phyloP scores from a whole-genome alignment of 768 basidiomycete genomes.

The Mycena metata region DNA sequence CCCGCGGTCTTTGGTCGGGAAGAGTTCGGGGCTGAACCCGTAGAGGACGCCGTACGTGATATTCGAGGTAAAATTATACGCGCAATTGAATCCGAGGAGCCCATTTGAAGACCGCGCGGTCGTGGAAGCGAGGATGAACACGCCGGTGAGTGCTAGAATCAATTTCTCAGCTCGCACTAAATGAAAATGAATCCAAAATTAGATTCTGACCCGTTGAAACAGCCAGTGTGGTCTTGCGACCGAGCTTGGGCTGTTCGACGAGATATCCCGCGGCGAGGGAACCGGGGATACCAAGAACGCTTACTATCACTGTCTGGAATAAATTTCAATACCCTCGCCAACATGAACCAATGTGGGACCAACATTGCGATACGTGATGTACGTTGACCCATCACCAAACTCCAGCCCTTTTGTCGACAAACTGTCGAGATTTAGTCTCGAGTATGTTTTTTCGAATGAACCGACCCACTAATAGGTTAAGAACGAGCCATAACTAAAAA shows the following conservation, averaged over 20 bases:
- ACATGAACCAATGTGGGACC: not conserved
- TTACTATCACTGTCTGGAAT: conserved; percentile 66
- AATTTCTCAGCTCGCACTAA: not conserved
- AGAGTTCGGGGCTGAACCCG: conserved; percentile 62
- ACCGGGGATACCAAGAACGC: conserved; percentile 70
- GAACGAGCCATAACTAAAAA: conserved; percentile 62
- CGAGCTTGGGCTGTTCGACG: conserved; percentile 64
- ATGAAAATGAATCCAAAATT: conserved; percentile 21
- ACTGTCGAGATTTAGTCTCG: conserved; percentile 43
- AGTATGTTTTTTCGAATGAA: not conserved
- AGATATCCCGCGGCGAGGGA: conserved; percentile 67
- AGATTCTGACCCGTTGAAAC: conserved; percentile 57
- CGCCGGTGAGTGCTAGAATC: conserved; percentile 58
- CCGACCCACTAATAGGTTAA: conserved; percentile 64
- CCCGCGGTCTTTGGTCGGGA: conserved; percentile 68
- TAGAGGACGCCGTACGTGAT: conserved; percentile 68
- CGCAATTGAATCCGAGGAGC: conserved; percentile 71
- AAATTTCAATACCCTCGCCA: conserved; percentile 9
- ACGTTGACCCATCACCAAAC: conserved; percentile 66
- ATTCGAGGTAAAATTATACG: conserved; percentile 68
- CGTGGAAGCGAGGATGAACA: conserved; percentile 70
- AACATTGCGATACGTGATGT: conserved; percentile 70
- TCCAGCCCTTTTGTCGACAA: conserved; percentile 62
- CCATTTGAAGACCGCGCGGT: conserved; percentile 66
- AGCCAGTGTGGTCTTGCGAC: conserved; percentile 67